Percentiles rank a stretch among this genome's conserved stretches.
phyloP scores from a whole-genome alignment of 2,329 filamentous ascomycete genomes.

The Gnomoniopsis smithogilvyi region DNA sequence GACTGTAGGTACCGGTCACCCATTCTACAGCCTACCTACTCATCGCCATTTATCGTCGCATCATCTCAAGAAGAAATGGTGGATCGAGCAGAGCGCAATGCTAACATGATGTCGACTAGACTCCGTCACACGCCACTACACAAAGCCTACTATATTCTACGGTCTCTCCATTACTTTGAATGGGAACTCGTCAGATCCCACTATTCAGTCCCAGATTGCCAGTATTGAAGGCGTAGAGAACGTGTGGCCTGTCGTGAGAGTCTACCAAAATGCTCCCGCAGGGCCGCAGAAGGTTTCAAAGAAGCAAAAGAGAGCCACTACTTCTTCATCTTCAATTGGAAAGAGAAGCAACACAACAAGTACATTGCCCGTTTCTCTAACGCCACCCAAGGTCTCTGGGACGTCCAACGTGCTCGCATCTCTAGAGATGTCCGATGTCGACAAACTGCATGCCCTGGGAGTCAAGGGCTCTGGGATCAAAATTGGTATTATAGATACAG shows the following conservation, averaged over 20 bases:
- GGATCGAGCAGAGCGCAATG: not conserved
- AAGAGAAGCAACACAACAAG: not conserved
- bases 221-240: not conserved
- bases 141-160: not conserved
- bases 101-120: not conserved
- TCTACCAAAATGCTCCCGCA: not conserved
- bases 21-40: not conserved
- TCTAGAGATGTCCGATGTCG: conserved; percentile 1
- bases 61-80: not conserved
- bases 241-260: not conserved
- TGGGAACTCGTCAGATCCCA: not conserved
- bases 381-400: not conserved
- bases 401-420: not conserved
- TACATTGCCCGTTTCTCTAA: not conserved
- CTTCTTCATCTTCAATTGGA: not conserved
- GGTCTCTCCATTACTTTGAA: not conserved
- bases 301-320: not conserved
- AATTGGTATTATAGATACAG: conserved; percentile 34
- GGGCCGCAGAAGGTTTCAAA: not conserved
- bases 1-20: not conserved
- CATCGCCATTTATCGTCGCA: too few species aligned
- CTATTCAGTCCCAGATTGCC: not conserved
- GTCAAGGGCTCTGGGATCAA: conserved; percentile 29
- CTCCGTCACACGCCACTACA: not conserved
- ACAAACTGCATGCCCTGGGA: conserved; percentile 28